A percentile compares a stretch with the other conserved stretches of the same genome.
These are phyloP conservation scores for Cryptosporidium meleagridis DNA, from an alignment of 169 alveolate species.

Conservation along the genomic window DNA sequence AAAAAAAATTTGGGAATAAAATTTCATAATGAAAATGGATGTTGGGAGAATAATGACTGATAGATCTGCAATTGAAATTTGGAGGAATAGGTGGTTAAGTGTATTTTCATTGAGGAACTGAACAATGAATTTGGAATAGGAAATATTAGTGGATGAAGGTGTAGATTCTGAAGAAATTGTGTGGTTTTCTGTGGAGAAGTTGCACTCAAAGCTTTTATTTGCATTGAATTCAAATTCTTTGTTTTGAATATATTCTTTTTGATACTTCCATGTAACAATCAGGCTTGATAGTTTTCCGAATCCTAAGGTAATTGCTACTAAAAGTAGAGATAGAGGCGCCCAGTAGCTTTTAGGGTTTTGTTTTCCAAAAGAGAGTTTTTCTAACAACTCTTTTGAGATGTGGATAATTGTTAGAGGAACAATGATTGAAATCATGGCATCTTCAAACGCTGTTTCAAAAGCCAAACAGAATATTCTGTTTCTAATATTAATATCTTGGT, in stretches of 20 bases:
- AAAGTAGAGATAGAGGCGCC: constrained; percentile 9
- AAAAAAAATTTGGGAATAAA: background rate
- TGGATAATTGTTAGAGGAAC: constrained; percentile 70
- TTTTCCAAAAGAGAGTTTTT: background rate
- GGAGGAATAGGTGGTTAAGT: background rate
- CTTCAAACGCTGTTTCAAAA: constrained; percentile 79
- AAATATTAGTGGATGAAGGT: background rate
- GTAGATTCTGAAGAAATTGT: constrained; percentile 10
- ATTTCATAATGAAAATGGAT: constrained; percentile 2
- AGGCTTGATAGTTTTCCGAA: constrained; percentile 65
- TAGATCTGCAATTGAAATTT: constrained; percentile 19
- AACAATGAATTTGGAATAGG: background rate
- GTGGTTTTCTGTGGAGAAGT: background rate
- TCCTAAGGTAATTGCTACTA: constrained; percentile 19
- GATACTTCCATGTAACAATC: constrained; percentile 20
- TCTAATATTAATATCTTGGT: background rate
- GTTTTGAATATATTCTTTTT: constrained; percentile 10
- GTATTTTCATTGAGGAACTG: constrained; percentile 1
- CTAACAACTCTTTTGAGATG: background rate
- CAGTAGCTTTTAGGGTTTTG: background rate
- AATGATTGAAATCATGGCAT: constrained; percentile 77
- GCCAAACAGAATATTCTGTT: constrained; percentile 75
- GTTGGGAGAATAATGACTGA: constrained; percentile 32
- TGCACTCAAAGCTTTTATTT: constrained; percentile 7
- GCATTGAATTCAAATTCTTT: background rate